Conservation (phyloP, 2,329 filamentous ascomycete species). For the Apiospora kogelbergensis region DNA sequence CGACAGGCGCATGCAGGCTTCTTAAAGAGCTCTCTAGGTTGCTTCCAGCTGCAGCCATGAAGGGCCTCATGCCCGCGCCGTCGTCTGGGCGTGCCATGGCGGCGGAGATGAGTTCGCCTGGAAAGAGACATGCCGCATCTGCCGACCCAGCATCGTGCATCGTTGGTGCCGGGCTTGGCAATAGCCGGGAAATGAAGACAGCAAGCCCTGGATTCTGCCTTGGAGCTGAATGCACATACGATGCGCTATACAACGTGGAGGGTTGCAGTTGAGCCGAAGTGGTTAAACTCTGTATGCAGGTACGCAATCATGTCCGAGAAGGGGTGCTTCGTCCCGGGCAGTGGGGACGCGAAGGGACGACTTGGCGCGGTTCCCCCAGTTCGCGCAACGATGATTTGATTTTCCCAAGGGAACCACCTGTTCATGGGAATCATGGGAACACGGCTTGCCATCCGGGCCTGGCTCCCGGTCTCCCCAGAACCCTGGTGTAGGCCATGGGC, state of each 20-base stretch:
- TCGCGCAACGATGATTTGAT: neutral
- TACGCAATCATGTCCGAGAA: neutral
- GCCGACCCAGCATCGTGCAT: neutral
- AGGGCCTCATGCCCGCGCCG: neutral
- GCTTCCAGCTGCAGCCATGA: neutral
- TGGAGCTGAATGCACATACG: neutral
- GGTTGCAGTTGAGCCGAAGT: neutral
- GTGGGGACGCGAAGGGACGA: neutral
- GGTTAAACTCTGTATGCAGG: neutral
- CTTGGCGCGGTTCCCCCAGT: neutral
- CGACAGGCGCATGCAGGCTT: neutral
- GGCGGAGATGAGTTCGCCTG: neutral
- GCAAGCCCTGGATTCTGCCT: no score
- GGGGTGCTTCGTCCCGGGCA: neutral
- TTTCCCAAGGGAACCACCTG: neutral
- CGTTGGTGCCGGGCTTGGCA: constrained; percentile 4
- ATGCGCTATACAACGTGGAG: neutral
- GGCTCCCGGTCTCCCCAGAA: neutral
- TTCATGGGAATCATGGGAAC: neutral
- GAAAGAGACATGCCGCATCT: neutral
- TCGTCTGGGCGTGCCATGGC: neutral
- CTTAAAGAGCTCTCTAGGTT: neutral
- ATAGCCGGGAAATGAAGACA: neutral
- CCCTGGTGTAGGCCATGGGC: neutral
- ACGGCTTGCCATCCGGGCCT: neutral